Evolutionary conservation across 148 eudicot genomes (phyloP).

Genomic region (Chenopodium suecicum): DNA sequence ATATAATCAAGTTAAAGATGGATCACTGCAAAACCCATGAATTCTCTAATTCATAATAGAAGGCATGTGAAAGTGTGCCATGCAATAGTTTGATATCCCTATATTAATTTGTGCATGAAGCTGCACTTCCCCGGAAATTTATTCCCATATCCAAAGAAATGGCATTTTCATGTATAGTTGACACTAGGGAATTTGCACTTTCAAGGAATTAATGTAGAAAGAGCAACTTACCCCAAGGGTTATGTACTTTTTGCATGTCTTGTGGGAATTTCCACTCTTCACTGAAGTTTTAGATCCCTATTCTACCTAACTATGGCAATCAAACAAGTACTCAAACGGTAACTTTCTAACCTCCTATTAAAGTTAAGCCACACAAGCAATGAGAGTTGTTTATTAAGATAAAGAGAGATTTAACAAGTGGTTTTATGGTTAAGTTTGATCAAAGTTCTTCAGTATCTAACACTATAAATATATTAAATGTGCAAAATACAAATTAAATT

Average conservation of each 20-base stretch:
- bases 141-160: neutral
- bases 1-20: neutral
- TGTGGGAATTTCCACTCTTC: too few species aligned
- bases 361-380: neutral
- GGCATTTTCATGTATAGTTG: neutral
- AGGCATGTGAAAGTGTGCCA: neutral
- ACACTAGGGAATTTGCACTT: neutral
- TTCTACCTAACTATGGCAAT: neutral
- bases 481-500: neutral
- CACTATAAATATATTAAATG: neutral
- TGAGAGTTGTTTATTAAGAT: neutral
- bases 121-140: neutral
- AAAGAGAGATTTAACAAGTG: neutral
- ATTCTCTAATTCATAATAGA: neutral
- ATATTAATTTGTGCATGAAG: neutral
- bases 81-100: neutral
- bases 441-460: neutral
- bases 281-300: neutral
- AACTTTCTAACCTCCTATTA: neutral
- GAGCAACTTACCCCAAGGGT: too few species aligned
- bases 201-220: too few species aligned
- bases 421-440: neutral
- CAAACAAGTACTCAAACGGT: neutral
- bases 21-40: conserved; percentile 3
- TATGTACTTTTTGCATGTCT: too few species aligned